Conservation (phyloP, 306 rosid genomes). For the Vachellia collinsii region DNA sequence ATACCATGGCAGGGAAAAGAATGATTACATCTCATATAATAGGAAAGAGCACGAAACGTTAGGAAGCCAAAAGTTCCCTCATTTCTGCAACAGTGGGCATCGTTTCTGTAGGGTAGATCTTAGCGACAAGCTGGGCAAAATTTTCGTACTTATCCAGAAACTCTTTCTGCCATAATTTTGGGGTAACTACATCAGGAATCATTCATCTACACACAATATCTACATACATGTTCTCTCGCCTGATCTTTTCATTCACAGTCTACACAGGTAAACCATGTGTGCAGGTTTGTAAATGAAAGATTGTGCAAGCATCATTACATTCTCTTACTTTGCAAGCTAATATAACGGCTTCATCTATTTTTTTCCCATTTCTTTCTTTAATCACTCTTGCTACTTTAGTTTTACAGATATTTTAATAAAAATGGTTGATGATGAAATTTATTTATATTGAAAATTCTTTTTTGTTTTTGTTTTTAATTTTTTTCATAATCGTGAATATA, state of each 20-base stretch:
- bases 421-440: not conserved
- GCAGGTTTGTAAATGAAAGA: conserved; percentile 15
- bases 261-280: not conserved
- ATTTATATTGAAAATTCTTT: not conserved
- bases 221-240: not conserved
- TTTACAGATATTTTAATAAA: conserved; percentile 3
- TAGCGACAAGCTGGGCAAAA: conserved; percentile 86
- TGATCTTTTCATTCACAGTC: conserved; percentile 14
- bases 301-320: conserved; percentile 1
- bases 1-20: conserved; percentile 25
- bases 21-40: conserved; percentile 33
- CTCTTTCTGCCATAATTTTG: conserved; percentile 74
- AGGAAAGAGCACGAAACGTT: conserved; percentile 36
- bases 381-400: not conserved
- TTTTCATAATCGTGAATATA: not conserved
- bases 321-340: not conserved
- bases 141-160: conserved; percentile 93
- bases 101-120: conserved; percentile 80
- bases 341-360: not conserved
- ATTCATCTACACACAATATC: conserved; percentile 17
- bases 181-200: conserved; percentile 34
- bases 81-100: conserved; percentile 73
- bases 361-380: not conserved
- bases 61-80: conserved; percentile 80
- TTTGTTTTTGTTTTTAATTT: not conserved